phyloP scores from a whole-genome alignment of 805 yeast species.

The Candida glaebosa region DNA sequence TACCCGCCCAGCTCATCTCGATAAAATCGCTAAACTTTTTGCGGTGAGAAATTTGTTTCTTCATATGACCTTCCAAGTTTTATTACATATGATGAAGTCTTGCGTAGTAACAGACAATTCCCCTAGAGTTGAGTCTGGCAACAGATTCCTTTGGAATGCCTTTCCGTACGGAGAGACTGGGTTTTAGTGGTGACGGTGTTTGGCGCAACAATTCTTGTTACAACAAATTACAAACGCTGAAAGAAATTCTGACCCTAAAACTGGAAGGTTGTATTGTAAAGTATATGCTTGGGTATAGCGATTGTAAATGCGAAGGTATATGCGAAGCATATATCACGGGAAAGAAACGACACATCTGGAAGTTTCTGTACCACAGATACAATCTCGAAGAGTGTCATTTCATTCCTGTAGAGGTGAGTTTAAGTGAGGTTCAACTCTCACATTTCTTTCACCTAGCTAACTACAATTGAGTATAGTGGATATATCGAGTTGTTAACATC shows the following conservation, averaged over 20 bases:
- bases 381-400: too few species aligned
- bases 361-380: too few species aligned
- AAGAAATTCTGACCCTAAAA: conserved; percentile 44
- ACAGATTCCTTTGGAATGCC: conserved; percentile 34
- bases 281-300: not conserved
- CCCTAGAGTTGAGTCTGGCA: conserved; percentile 38
- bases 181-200: conserved; percentile 45
- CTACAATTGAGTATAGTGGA: too few species aligned
- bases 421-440: too few species aligned
- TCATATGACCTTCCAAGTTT: conserved; percentile 66
- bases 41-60: conserved; percentile 14
- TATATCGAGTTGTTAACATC: too few species aligned
- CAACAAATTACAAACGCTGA: conserved; percentile 35
- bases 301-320: not conserved
- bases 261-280: not conserved
- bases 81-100: conserved; percentile 58
- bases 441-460: not conserved
- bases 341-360: too few species aligned
- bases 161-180: conserved; percentile 34
- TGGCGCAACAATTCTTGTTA: conserved; percentile 51
- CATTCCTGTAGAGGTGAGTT: too few species aligned
- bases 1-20: not conserved
- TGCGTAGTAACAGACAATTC: conserved; percentile 48
- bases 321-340: too few species aligned
- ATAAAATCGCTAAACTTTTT: not conserved